Evolutionary conservation across 257 asterid genomes (phyloP).

Genomic region (Plectranthus barbatus): DNA sequence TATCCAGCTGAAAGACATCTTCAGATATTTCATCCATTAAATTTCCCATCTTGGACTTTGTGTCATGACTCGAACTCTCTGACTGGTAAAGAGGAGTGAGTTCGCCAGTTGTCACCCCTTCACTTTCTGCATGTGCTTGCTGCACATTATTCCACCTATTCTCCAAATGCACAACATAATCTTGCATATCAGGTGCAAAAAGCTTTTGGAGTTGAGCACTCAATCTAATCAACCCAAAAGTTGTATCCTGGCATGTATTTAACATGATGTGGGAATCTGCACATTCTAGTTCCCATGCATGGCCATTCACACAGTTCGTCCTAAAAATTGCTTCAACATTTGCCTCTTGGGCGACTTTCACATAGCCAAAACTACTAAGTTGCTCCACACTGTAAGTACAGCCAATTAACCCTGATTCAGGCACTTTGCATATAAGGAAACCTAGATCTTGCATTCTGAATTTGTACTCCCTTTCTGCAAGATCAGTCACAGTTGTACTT

Average conservation of each 20-base stretch:
- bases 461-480: conserved; percentile 45
- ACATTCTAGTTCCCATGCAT: conserved; percentile 80
- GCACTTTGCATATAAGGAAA: conserved; percentile 52
- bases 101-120: conserved; percentile 26
- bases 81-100: conserved; percentile 32
- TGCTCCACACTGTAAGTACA: conserved; percentile 47
- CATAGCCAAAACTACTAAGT: conserved; percentile 69
- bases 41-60: conserved; percentile 32
- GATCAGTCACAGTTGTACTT: conserved; percentile 33
- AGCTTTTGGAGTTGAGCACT: conserved; percentile 80
- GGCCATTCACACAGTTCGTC: conserved; percentile 49
- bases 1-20: conserved; percentile 63
- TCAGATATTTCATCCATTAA: conserved; percentile 84
- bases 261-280: conserved; percentile 51
- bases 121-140: conserved; percentile 38
- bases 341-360: conserved; percentile 83
- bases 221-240: conserved; percentile 58
- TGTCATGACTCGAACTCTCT: conserved; percentile 32
- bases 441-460: conserved; percentile 73
- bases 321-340: conserved; percentile 58
- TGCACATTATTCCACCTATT: conserved; percentile 80
- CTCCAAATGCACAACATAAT: conserved; percentile 81
- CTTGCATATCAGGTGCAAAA: conserved; percentile 83
- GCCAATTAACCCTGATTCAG: conserved; percentile 30
- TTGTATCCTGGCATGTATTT: conserved; percentile 76